phyloP scores from a whole-genome alignment of 805 yeast genomes.

The Ogataea wickerhamii region DNA sequence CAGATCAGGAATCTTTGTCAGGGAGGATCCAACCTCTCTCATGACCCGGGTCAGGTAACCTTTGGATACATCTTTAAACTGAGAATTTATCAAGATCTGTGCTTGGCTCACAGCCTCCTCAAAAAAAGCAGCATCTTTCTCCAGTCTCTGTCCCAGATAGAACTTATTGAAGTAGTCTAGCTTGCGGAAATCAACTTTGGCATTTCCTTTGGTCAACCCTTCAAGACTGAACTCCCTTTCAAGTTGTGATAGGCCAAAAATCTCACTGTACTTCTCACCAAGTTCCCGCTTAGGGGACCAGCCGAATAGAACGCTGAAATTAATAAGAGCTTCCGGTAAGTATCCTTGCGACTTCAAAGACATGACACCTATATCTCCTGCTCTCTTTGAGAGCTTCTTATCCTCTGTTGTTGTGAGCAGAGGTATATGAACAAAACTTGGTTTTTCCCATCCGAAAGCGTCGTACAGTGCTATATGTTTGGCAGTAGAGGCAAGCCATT shows the following conservation, averaged over 20 bases:
- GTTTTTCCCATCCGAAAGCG: conserved; percentile 84
- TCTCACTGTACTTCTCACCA: conserved; percentile 49
- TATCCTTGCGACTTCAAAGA: conserved; percentile 58
- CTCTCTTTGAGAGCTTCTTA: conserved; percentile 81
- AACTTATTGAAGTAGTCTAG: conserved; percentile 73
- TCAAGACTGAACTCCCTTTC: conserved; percentile 56
- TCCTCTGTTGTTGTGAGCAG: conserved; percentile 68
- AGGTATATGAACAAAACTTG: conserved; percentile 86
- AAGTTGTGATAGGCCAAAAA: conserved; percentile 50
- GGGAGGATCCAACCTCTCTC: conserved; percentile 41
- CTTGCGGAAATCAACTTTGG: conserved; percentile 81
- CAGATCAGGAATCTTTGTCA: conserved; percentile 55
- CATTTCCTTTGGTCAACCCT: conserved; percentile 86
- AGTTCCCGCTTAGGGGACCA: conserved; percentile 78
- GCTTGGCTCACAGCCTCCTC: conserved; percentile 36
- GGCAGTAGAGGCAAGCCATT: conserved; percentile 96
- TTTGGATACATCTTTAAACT: conserved; percentile 16
- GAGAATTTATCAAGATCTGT: conserved; percentile 15
- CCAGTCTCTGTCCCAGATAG: conserved; percentile 48
- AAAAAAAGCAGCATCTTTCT: conserved; percentile 33
- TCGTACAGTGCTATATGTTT: conserved; percentile 83
- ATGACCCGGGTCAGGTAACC: conserved; percentile 41
- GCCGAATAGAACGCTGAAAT: conserved; percentile 87
- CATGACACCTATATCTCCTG: conserved; percentile 73
- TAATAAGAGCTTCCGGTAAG: conserved; percentile 81